Conservation (phyloP, 495 filamentous ascomycete genomes). For the Talaromyces liani region DNA sequence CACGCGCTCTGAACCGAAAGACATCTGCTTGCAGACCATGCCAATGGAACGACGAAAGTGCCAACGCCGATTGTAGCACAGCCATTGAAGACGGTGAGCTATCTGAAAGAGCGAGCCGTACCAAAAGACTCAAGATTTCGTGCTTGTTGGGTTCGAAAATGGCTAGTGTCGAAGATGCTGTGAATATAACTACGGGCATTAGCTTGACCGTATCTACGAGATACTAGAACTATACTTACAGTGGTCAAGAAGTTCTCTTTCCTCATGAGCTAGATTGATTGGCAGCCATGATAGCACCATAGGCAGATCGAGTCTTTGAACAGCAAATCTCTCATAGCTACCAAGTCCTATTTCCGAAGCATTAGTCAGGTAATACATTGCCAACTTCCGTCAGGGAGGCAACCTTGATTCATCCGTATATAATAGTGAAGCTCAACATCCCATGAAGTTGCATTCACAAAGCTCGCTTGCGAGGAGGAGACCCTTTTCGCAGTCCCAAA, state of each 20-base stretch:
- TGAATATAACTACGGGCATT: slow-evolving; percentile 1
- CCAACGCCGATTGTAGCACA: slow-evolving; percentile 2
- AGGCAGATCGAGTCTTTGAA: neutral
- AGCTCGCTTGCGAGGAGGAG: neutral
- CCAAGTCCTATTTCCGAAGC: slow-evolving; percentile 2
- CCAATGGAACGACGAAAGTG: slow-evolving; percentile 1
- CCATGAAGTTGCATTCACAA: slow-evolving; percentile 2
- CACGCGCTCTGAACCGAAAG: neutral
- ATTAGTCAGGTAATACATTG: neutral
- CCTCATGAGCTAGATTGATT: neutral
- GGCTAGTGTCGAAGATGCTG: slow-evolving; percentile 1
- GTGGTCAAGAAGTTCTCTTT: slow-evolving; percentile 5
- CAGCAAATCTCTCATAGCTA: neutral
- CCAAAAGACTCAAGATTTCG: slow-evolving; percentile 1
- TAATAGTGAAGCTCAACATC: slow-evolving; percentile 2
- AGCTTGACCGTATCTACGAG: neutral
- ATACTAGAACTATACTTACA: neutral
- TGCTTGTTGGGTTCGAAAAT: slow-evolving; percentile 3
- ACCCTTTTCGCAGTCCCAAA: neutral
- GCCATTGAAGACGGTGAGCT: slow-evolving; percentile 1
- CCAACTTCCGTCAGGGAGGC: neutral
- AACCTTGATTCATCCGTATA: slow-evolving; percentile 5
- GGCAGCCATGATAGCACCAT: slow-evolving; percentile 5
- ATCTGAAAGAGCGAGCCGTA: slow-evolving; percentile 2
- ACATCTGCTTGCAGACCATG: slow-evolving; percentile 2